Evolutionary conservation across 306 rosid genomes (phyloP), one percentile per base, ranked within the genome.

Genomic region (Corylus avellana): DNA sequence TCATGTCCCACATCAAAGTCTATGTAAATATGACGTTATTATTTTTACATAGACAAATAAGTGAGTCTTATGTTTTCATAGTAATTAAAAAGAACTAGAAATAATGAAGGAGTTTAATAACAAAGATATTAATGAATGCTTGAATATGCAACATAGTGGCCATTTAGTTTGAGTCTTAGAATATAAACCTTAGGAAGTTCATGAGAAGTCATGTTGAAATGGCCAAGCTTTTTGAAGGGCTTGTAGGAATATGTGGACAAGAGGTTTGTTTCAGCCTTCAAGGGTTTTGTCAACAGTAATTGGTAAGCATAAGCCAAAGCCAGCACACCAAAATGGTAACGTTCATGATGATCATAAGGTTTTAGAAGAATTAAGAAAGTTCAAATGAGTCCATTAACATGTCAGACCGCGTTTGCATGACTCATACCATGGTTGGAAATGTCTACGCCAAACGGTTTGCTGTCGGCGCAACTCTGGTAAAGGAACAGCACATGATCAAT

Each of bases 401-500:
- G 47, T 79, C 85, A 1, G 94, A 92, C 1, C 10, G 62, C 1
- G 77, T 64, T 5, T 90, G n/a, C 84, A 88, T 90, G 90, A 83
- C 85, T 46, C 90, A 83, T 76, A 56, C 86, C 2, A 67, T 76
- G 12, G 81, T 88, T 39, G 89, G 58, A 32, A 87, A 83, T 12
- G 53, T 78, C 27, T 87, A 68, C 22, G 63, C 78, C 20, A 57
- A 86, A 3, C 61, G 94, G 8, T 88, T 79, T 66, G 87, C 89
- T 0, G 72, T 88, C 22, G 94, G 92, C 35, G 83, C 84, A 1
- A 83, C 89, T 8, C 61, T 90, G 14, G 80, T 87, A 0, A 85
- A 86, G 55, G 92, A 90, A n/a, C 61, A 49, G 0, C 90, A 86
- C 53, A 78, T 88, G 25, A 6, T 67, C 4, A 77, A 0, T 88